phyloP scores from a whole-genome alignment of 768 basidiomycete species.

The Cyathus striatus region DNA sequence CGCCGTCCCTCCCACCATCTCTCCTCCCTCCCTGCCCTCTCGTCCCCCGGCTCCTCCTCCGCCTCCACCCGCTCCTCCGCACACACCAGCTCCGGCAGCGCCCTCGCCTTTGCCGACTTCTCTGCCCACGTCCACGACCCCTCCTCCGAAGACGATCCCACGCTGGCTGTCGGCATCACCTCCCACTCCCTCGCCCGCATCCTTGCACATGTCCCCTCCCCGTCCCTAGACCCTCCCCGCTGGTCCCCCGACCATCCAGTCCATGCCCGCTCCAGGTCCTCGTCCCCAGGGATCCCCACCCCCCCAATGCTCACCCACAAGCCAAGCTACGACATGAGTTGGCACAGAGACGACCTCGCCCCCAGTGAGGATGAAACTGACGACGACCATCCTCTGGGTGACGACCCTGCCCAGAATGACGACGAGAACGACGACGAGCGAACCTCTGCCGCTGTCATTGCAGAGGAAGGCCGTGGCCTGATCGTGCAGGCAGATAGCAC shows the following conservation, averaged over 20 bases:
- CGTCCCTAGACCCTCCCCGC: slow-evolving; percentile 54
- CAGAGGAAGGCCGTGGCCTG: slow-evolving; percentile 80
- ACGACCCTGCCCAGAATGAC: slow-evolving; percentile 43
- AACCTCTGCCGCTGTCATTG: slow-evolving; percentile 73
- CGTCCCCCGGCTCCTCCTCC: slow-evolving; percentile 66
- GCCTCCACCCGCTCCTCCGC: slow-evolving; percentile 73
- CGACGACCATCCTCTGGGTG: slow-evolving; percentile 33
- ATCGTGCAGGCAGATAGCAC: slow-evolving; percentile 69
- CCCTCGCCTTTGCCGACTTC: slow-evolving; percentile 54
- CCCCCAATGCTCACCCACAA: slow-evolving; percentile 54
- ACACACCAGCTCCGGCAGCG: slow-evolving; percentile 69
- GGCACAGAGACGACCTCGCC: slow-evolving; percentile 67
- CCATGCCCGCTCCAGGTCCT: slow-evolving; percentile 64
- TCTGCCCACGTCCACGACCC: slow-evolving; percentile 64
- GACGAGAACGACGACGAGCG: slow-evolving; percentile 60
- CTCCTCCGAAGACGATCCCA: slow-evolving; percentile 53
- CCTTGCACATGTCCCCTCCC: slow-evolving; percentile 45
- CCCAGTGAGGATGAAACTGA: slow-evolving; percentile 56
- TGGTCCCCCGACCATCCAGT: slow-evolving; percentile 74
- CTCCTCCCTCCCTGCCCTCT: slow-evolving; percentile 50
- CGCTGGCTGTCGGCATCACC: slow-evolving; percentile 52
- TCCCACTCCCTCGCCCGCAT: slow-evolving; percentile 63
- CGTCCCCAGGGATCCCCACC: slow-evolving; percentile 59
- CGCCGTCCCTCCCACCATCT: slow-evolving; percentile 41
- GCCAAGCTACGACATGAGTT: slow-evolving; percentile 72